Evolutionary conservation across 1,284 basidiomycete species (phyloP).

Genomic region (Moesziomyces sp.): DNA sequence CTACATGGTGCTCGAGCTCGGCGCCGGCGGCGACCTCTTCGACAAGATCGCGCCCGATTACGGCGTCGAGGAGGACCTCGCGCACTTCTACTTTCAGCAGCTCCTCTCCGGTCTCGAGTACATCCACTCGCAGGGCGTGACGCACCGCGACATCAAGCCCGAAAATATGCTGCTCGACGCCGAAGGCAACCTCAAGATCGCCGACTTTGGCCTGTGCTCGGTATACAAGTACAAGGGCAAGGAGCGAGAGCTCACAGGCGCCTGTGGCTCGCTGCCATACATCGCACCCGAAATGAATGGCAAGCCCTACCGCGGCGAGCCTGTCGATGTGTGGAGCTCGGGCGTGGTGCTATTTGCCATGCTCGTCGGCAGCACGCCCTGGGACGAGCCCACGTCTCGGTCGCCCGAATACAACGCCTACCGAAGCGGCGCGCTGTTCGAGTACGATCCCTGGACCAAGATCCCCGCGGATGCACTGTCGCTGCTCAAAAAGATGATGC

Average conservation of each 20-base stretch:
- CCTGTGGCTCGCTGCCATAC: slow-evolving; percentile 92
- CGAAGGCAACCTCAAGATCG: slow-evolving; percentile 79
- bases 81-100: slow-evolving; percentile 91
- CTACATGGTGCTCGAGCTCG: slow-evolving; percentile 92
- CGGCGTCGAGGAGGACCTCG: slow-evolving; percentile 85
- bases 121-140: slow-evolving; percentile 77
- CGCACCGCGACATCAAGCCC: slow-evolving; percentile 70
- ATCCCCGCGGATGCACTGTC: slow-evolving; percentile 74
- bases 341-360: slow-evolving; percentile 96
- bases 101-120: slow-evolving; percentile 80
- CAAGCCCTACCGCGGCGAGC: slow-evolving; percentile 83
- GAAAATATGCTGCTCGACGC: slow-evolving; percentile 72
- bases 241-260: slow-evolving; percentile 70
- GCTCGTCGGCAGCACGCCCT: slow-evolving; percentile 93
- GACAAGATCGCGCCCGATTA: slow-evolving; percentile 93
- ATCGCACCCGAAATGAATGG: slow-evolving; percentile 81
- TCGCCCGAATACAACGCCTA: slow-evolving; percentile 85
- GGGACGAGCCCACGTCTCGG: slow-evolving; percentile 88
- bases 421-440: slow-evolving; percentile 76
- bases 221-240: slow-evolving; percentile 91
- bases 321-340: slow-evolving; percentile 91
- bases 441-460: slow-evolving; percentile 83
- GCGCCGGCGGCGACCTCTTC: slow-evolving; percentile 93
- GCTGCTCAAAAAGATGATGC: slow-evolving; percentile 62
- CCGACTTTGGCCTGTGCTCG: slow-evolving; percentile 92